phyloP scores from a whole-genome alignment of 176 grass and related monocot genomes.

The Otatea glauca region DNA sequence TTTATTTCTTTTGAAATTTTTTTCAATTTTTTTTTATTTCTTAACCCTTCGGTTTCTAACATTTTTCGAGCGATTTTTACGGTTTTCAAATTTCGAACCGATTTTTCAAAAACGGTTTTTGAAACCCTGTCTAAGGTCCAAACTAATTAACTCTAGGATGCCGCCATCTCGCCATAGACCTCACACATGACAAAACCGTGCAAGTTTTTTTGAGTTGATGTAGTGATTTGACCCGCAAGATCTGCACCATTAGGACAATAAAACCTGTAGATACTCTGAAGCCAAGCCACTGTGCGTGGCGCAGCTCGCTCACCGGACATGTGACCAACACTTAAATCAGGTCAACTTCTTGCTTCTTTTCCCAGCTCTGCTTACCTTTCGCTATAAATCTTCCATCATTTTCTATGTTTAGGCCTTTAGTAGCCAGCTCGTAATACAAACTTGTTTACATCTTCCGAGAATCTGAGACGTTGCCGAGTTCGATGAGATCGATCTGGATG shows the following conservation, averaged over 20 bases:
- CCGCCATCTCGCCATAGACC: background rate
- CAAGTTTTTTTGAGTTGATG: background rate
- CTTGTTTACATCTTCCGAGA: conserved; percentile 44
- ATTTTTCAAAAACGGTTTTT: no score
- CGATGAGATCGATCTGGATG: conserved; percentile 40
- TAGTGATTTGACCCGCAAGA: background rate
- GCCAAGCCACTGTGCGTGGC: background rate
- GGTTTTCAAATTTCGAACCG: no score
- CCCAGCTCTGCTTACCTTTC: background rate
- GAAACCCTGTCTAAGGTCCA: no score
- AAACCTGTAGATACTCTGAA: background rate
- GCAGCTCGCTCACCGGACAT: conserved; percentile 1
- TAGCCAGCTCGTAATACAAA: conserved; percentile 25
- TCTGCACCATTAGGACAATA: background rate
- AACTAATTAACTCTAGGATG: no score
- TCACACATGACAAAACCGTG: background rate
- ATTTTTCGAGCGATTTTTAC: no score
- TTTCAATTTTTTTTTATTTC: no score
- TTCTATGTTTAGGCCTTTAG: conserved; percentile 43
- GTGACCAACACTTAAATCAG: conserved; percentile 37
- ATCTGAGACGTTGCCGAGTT: conserved; percentile 9
- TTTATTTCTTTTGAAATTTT: no score
- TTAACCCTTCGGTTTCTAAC: no score
- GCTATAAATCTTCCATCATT: conserved; percentile 1
- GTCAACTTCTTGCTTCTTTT: conserved; percentile 47